Evolutionary conservation across 305 asterid genomes (phyloP), one percentile per base, ranked within the genome.

Genomic region (Fraxinus sp.): DNA sequence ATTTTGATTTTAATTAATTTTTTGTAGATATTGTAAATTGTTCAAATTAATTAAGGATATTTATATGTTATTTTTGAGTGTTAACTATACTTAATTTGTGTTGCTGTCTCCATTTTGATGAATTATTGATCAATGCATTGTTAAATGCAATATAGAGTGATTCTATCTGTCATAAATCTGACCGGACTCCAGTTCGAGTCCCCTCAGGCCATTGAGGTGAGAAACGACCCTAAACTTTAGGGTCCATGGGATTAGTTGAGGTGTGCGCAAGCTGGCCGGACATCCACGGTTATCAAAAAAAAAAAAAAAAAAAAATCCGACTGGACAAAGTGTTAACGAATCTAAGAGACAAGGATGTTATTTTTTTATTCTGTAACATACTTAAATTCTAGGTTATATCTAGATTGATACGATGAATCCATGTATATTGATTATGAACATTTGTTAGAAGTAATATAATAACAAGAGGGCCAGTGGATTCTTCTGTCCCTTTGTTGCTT

Each of bases 21-120:
- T 30, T 59, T 28, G n/a, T 10, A 13, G 33, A 81, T 14, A 64
- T 24, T 8, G 9, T 64, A 64, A 24, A 64, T 64, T 64, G 6
- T 4, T 64, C n/a, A 64, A 64, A 22, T 26, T 9, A 24, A 64
- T 64, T 26, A 24, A 64, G 73, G 73, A 24, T 24, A 64, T 14
- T 55, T 77, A 28, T n/a, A n/a, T 32, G 55, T 22, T 66, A 49
- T 87, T 66, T 32, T 39, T 37, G 68, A 7, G 41, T 80, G 35
- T 3, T 36, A 16, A 7, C 37, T 82, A 2, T 76, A 2, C 24
- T 80, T 68, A 55, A 46, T 57, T 30, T 77, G 70, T 77, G 62
- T 37, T 79, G 37, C 64, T 4, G 46, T 24, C 70, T 22, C 52
- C 39, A 46, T 14, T 85, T 75, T 70, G 8, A 75, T 35, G 49